Percentiles rank a stretch among this genome's conserved stretches.
Conservation (phyloP, 2,329 filamentous ascomycete species). For the Colletotrichum plurivorum region DNA sequence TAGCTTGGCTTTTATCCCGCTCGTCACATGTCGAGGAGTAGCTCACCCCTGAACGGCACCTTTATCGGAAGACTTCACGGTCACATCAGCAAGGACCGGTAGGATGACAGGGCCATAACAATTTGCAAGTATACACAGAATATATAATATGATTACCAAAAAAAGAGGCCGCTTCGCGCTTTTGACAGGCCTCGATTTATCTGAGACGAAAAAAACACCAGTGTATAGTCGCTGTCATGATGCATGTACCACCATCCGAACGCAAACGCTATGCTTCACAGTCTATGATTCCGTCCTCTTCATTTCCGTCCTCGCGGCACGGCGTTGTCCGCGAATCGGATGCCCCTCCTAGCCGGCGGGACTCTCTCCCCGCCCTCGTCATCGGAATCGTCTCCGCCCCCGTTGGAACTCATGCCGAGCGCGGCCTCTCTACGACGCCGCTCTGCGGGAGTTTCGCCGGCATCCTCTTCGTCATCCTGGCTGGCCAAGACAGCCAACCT, state of each 20-base stretch:
- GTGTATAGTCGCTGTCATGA: constrained; percentile 31
- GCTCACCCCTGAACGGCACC: neutral
- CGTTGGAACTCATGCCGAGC: constrained; percentile 69
- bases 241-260: constrained; percentile 26
- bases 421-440: constrained; percentile 81
- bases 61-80: neutral
- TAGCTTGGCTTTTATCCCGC: neutral
- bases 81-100: neutral
- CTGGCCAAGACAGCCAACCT: constrained; percentile 68
- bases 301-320: constrained; percentile 45
- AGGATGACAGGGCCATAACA: neutral
- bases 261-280: constrained; percentile 35
- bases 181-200: constrained; percentile 8
- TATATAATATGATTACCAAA: constrained; percentile 38
- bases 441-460: constrained; percentile 81
- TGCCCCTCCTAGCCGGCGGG: constrained; percentile 67
- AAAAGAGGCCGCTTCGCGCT: constrained; percentile 30
- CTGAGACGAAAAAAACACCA: constrained; percentile 19
- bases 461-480: constrained; percentile 58
- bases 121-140: constrained; percentile 23
- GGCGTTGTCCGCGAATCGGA: constrained; percentile 70
- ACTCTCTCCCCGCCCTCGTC: constrained; percentile 71
- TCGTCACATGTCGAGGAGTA: neutral
- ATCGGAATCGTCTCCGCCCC: constrained; percentile 65
- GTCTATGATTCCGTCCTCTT: constrained; percentile 17